Evolutionary conservation across 2,329 filamentous ascomycete species (phyloP).

Genomic region (Aspergillaceae sp.): DNA sequence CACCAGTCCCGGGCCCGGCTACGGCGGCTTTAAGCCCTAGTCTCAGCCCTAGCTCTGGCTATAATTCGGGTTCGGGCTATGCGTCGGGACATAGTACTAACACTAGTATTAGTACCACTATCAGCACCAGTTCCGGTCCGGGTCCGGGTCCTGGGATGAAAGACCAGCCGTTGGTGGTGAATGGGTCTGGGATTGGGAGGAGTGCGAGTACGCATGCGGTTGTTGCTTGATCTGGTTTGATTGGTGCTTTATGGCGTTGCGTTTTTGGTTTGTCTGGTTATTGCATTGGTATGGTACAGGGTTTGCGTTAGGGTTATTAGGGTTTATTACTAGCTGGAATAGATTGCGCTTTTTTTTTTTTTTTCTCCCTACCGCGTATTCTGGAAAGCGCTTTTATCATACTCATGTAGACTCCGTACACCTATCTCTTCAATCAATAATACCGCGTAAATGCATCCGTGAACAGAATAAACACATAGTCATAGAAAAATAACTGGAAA

Average conservation of each 20-base stretch:
- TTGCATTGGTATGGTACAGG: too few species aligned
- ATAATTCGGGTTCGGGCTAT: neutral
- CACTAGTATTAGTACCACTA: too few species aligned
- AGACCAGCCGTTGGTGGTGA: conserved; percentile 24
- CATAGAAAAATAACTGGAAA: neutral
- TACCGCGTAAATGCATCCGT: too few species aligned
- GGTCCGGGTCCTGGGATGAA: neutral
- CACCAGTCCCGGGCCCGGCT: neutral
- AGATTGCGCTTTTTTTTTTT: too few species aligned
- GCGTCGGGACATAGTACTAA: too few species aligned
- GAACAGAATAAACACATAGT: neutral
- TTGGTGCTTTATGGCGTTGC: neutral
- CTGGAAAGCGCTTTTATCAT: too few species aligned
- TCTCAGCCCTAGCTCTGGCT: conserved; percentile 1
- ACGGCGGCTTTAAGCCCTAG: neutral
- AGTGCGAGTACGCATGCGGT: conserved; percentile 8
- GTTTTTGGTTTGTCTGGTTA: neutral
- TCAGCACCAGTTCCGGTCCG: neutral
- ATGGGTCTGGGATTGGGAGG: conserved; percentile 21
- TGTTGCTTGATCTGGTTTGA: neutral
- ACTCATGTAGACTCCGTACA: too few species aligned
- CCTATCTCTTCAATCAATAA: neutral
- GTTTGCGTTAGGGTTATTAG: too few species aligned
- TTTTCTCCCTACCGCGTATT: too few species aligned
- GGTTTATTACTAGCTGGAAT: too few species aligned